Evolutionary conservation across 257 asterid species (phyloP).

Genomic region (Solanum chaucha): DNA sequence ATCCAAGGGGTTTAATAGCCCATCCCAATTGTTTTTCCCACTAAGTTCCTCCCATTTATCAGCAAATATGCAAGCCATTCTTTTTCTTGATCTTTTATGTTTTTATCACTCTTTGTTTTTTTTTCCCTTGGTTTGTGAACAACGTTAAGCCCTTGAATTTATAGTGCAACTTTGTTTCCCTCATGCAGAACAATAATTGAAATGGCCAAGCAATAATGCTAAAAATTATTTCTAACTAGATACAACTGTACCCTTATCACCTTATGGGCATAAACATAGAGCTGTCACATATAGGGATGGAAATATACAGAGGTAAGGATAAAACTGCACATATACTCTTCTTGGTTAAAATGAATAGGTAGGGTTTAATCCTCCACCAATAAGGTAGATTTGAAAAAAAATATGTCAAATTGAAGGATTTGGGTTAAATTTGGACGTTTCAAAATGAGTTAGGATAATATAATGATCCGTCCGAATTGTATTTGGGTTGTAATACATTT

Average conservation of each 20-base stretch:
- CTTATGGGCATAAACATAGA: background rate
- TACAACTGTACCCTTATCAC: background rate
- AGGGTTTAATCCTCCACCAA: background rate
- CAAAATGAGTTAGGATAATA: background rate
- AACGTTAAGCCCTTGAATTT: background rate
- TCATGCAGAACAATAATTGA: background rate
- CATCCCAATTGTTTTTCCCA: background rate
- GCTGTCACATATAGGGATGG: background rate
- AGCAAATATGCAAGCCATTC: background rate
- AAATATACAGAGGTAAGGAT: background rate
- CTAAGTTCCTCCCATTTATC: background rate
- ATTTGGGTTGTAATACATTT: background rate
- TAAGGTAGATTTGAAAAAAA: background rate
- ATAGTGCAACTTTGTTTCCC: background rate
- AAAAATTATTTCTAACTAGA: background rate
- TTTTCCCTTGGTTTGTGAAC: background rate
- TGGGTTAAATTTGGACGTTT: background rate
- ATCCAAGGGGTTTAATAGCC: background rate
- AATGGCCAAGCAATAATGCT: background rate
- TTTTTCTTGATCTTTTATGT: background rate
- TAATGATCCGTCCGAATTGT: background rate
- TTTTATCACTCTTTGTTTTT: background rate
- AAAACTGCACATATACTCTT: background rate
- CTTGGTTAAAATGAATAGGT: background rate
- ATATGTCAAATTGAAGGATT: background rate